Percentiles rank a stretch among this genome's conserved stretches.
phyloP scores from a whole-genome alignment of 768 basidiomycete species.

The Tubosaeta sp. region DNA sequence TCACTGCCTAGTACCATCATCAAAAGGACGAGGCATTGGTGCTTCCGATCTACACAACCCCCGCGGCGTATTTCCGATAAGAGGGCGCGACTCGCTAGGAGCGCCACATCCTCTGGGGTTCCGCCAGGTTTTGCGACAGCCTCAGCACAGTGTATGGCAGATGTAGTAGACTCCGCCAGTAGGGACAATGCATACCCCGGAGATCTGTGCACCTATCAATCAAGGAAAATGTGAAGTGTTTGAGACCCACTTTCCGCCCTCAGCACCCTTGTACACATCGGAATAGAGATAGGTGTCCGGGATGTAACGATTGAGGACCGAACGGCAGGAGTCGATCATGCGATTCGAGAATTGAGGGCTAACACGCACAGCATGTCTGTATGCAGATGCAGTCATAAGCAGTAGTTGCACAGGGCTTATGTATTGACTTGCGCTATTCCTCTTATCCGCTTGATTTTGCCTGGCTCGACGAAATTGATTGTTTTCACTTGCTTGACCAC shows the following conservation, averaged over 20 bases:
- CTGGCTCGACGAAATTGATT: conserved; percentile 85
- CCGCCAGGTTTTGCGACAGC: conserved; percentile 77
- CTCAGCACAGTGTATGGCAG: conserved; percentile 83
- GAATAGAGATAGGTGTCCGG: conserved; percentile 98
- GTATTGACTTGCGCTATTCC: conserved; percentile 81
- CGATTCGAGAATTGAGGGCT: conserved; percentile 97
- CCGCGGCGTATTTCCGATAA: conserved; percentile 75
- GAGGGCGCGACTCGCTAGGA: conserved; percentile 73
- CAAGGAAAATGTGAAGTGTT: background rate
- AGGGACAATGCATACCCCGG: conserved; percentile 93
- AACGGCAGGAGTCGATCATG: conserved; percentile 93
- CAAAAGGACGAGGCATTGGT: conserved; percentile 80
- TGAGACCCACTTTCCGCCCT: conserved; percentile 84
- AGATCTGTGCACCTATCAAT: conserved; percentile 50
- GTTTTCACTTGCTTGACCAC: conserved; percentile 89
- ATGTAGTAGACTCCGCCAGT: conserved; percentile 89
- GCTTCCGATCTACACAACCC: conserved; percentile 87
- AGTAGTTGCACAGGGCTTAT: background rate
- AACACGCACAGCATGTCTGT: conserved; percentile 91
- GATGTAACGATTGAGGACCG: conserved; percentile 91
- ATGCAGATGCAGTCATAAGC: background rate
- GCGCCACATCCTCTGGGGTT: conserved; percentile 89
- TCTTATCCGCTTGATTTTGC: conserved; percentile 90
- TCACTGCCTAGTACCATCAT: conserved; percentile 97
- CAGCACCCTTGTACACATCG: conserved; percentile 96